These are phyloP conservation scores for Phytophthora constricta DNA, from an alignment of 352 stramenopile species.

Conservation along the genomic window DNA sequence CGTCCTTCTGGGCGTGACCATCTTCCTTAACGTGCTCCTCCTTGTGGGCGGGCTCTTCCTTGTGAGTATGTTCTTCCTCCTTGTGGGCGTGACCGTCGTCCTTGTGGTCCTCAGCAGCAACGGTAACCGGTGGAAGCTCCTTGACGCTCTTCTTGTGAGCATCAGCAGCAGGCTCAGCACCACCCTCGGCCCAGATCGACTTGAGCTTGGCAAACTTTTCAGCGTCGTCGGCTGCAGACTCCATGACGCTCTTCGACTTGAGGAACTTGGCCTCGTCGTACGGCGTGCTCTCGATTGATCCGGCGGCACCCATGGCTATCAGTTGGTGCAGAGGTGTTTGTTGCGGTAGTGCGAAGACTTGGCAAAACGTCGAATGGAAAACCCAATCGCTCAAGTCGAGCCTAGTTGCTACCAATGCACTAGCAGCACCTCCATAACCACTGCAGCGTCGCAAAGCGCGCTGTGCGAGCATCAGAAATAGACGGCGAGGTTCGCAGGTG, in stretches of 20 bases:
- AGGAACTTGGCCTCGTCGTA: conserved; percentile 75
- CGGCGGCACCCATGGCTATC: conserved; percentile 51
- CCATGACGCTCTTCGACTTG: conserved; percentile 74
- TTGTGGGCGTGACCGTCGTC: conserved; percentile 9
- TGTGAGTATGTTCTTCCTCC: conserved; percentile 13
- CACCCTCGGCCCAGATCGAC: conserved; percentile 58
- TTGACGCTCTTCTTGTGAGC: conserved; percentile 47
- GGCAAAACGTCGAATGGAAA: conserved; percentile 35
- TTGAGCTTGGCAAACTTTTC: conserved; percentile 81
- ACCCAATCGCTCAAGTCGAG: too few relatives aligned
- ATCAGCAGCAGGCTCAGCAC: conserved; percentile 16
- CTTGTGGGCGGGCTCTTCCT: conserved; percentile 5
- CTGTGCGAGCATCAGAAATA: neutral
- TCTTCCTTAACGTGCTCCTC: conserved; percentile 4
- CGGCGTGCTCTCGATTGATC: conserved; percentile 61
- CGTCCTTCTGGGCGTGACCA: conserved; percentile 5
- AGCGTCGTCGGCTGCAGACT: conserved; percentile 57
- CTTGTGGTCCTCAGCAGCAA: conserved; percentile 13
- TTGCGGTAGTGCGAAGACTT: conserved; percentile 10
- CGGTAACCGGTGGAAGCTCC: conserved; percentile 30
- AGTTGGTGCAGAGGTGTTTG: conserved; percentile 4
- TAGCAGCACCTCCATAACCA: neutral
- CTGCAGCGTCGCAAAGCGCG: neutral
- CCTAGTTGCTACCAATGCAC: too few relatives aligned
- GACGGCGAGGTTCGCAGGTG: neutral